Evolutionary conservation across 2,329 filamentous ascomycete genomes (phyloP).

Genomic region (Ophiostoma ulmi): DNA sequence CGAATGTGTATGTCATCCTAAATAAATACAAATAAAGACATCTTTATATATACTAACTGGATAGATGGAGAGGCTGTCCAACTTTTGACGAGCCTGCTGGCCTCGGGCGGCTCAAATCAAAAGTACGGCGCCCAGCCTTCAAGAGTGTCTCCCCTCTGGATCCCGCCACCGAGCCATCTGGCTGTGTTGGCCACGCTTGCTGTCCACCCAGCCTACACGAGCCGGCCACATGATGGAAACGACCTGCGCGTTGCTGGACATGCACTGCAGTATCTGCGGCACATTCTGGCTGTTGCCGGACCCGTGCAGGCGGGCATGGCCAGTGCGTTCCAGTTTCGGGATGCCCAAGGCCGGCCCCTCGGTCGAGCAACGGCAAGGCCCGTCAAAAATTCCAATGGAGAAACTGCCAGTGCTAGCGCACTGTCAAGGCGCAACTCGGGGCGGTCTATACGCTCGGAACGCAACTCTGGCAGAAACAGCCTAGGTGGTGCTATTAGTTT

Average conservation of each 20-base stretch:
- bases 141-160: constrained; percentile 45
- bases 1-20: constrained; percentile 43
- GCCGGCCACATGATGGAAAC: constrained; percentile 58
- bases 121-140: constrained; percentile 13
- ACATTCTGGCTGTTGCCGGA: constrained; percentile 60
- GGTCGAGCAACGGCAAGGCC: background rate
- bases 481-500: background rate
- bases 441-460: background rate
- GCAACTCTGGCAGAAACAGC: background rate
- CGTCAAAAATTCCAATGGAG: background rate
- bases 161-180: constrained; percentile 68
- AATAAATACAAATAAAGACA: background rate
- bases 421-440: constrained; percentile 1
- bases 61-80: constrained; percentile 52
- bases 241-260: constrained; percentile 59
- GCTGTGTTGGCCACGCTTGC: constrained; percentile 73
- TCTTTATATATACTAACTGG: background rate
- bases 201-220: constrained; percentile 77
- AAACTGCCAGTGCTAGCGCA: background rate
- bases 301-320: constrained; percentile 64
- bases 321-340: constrained; percentile 65
- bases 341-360: constrained; percentile 2
- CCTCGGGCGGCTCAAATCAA: constrained; percentile 42
- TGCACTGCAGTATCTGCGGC: constrained; percentile 65
- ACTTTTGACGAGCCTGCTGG: constrained; percentile 60